Base-by-base conservation (phyloP, 768 basidiomycete genomes). In the Macrolepiota fuliginosa region DNA sequence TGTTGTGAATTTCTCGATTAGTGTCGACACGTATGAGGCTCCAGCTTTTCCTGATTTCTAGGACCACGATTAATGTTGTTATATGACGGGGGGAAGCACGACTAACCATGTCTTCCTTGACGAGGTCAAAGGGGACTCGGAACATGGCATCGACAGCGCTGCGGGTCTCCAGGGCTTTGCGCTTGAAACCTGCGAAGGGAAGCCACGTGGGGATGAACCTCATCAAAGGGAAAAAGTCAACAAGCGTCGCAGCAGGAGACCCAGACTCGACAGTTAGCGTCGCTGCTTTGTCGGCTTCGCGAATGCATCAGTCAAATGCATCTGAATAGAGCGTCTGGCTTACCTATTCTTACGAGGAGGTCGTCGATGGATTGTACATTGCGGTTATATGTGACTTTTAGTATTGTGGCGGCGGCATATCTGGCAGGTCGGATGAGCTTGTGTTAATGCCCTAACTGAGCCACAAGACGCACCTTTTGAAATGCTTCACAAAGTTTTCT, bases 201-300 rank as follows among this genome's bases (percentile, higher is more conserved):
- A 76, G 76, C 82, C 82, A 83, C 12, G 77, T 77, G 9, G 82
- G 82, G 39, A 83, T 76, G 65, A 82, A 74, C 80, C 71, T 80
- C 68, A 82, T 66, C 39, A 74, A 58, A 40, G 82, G 81, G 66
- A 83, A 78, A 65, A 78, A 82, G 67, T 83, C 82, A 9, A 83
- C 81, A 58, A 82, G 67, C 24, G 76, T 78, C 24, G 79, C 79
- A 37, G 78, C 78, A 27, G 81, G 76, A 3, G 79, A 77, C 4
- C 81, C 80, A 13, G 78, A 74, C 65, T 79, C 74, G 22, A 80
- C 73, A 11, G 81, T 82, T 47, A 81, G 71, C 27, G 75, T 79
- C 19, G 73, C 77, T 45, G 81, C 81, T 39, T 76, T 74, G 62
- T 82, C 79, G 62, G 77, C 82, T 81, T 42, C 13, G 45, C 19